Base-by-base conservation (phyloP, 345 rosid species). In the Odontarrhena argentea region DNA sequence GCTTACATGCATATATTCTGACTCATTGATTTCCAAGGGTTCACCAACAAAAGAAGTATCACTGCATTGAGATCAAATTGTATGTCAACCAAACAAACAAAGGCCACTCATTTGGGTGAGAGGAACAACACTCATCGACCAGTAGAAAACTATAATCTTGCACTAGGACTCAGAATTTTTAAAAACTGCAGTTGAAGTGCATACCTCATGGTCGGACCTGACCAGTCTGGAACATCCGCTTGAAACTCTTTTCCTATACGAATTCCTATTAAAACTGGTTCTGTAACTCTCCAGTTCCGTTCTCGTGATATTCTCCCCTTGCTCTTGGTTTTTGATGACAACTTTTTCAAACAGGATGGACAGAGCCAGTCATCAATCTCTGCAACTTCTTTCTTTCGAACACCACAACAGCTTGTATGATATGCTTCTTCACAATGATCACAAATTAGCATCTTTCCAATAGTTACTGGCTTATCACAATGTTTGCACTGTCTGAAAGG, bases 181-280 rank as follows among this genome's bases (percentile, higher is more conserved):
- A 55, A 38, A 55, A 40, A 24, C 45, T 37, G 44, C 60, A 62
- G 66, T 24, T 25, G 40, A 57, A 36, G 63, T 35, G 59, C 84
- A 62, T 82, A 94, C 96, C 75, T 63, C 32, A 64, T 73, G 35
- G 68, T 60, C 66, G 92, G 96, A 76, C 87, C 96, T 47, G 79
- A 77, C 94, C 98, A 86, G 25, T 83, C 90, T 63, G 96, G 89
- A 70, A 95, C 85, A 46, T 91, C 84, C 3, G 93, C 92, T 86
- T 95, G 97, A 71, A 84, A 87, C 75, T 88, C 85, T 80, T 86
- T 95, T 11, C 99, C 97, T 55, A 86, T 67, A 40, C 87, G 85
- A 75, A 85, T 78, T 57, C 70, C 59, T 36, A 77, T 76, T 58
- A 26, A 75, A 77, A 81, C 81, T 14, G 92, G 86, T 73, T 69